These are phyloP conservation scores for Chaetomium globosum DNA, from an alignment of 2,329 filamentous ascomycete species.

Conservation along the genomic window DNA sequence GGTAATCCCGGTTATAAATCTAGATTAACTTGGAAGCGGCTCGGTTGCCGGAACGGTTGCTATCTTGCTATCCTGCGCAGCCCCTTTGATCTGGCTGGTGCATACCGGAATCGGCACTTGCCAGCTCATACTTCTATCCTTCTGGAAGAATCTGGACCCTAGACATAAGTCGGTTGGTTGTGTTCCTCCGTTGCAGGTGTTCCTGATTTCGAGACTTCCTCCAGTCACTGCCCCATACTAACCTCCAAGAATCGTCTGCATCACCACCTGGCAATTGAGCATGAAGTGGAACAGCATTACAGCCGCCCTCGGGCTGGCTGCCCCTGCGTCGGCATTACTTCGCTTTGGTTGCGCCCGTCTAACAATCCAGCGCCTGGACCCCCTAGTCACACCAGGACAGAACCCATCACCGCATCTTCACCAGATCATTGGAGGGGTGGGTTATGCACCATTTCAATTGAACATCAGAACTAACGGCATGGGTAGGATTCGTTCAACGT, in stretches of 20 bases:
- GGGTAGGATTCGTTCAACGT: slow-evolving; percentile 37
- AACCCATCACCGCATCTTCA: slow-evolving; percentile 61
- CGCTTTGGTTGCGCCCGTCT: slow-evolving; percentile 54
- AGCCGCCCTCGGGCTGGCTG: slow-evolving; percentile 38
- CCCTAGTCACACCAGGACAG: slow-evolving; percentile 48
- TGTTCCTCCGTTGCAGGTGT: neutral
- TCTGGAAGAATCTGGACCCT: neutral
- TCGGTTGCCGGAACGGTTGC: slow-evolving; percentile 38
- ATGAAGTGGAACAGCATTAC: slow-evolving; percentile 38
- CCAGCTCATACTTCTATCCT: neutral
- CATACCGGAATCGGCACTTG: slow-evolving; percentile 25
- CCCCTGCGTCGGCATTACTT: slow-evolving; percentile 40
- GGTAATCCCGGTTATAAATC: slow-evolving; percentile 37
- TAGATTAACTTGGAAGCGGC: slow-evolving; percentile 34
- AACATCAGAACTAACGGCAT: neutral
- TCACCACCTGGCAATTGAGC: neutral
- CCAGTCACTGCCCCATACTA: neutral
- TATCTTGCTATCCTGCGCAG: slow-evolving; percentile 29
- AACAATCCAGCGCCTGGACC: slow-evolving; percentile 51
- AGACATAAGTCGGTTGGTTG: slow-evolving; percentile 5
- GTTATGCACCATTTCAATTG: neutral
- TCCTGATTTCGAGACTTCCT: neutral
- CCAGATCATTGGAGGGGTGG: slow-evolving; percentile 58
- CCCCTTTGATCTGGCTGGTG: slow-evolving; percentile 10
- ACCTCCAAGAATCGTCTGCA: neutral